Conservation (phyloP, 1,284 basidiomycete genomes). For the Macrocybe sp. region DNA sequence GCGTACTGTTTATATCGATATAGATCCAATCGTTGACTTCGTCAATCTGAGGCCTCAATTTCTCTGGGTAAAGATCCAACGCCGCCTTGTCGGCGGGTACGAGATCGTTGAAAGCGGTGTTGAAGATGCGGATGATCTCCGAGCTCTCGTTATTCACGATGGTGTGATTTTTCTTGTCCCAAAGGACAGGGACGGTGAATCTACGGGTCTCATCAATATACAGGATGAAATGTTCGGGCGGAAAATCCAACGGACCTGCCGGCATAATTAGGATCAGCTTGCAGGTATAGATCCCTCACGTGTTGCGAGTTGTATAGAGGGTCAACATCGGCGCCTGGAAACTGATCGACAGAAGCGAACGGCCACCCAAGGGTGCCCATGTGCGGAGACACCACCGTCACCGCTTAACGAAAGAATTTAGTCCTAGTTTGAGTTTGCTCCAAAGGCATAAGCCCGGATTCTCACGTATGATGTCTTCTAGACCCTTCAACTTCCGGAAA, state of each 20-base stretch:
- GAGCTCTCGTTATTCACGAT: slow-evolving; percentile 96
- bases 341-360: slow-evolving; percentile 69
- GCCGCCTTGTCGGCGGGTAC: slow-evolving; percentile 61
- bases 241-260: slow-evolving; percentile 44
- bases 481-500: slow-evolving; percentile 85
- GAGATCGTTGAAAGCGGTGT: slow-evolving; percentile 75
- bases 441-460: slow-evolving; percentile 9
- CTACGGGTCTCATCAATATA: slow-evolving; percentile 25
- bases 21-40: slow-evolving; percentile 87
- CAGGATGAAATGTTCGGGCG: neutral
- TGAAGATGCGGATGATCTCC: slow-evolving; percentile 93
- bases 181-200: slow-evolving; percentile 91
- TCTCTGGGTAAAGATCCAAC: slow-evolving; percentile 77
- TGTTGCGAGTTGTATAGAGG: slow-evolving; percentile 67
- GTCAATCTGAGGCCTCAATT: slow-evolving; percentile 77
- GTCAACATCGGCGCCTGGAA: slow-evolving; percentile 71
- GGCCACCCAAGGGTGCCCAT: slow-evolving; percentile 88
- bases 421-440: slow-evolving; percentile 4
- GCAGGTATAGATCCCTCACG: slow-evolving; percentile 84
- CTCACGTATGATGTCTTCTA: slow-evolving; percentile 81
- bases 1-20: slow-evolving; percentile 73
- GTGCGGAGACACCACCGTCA: slow-evolving; percentile 81
- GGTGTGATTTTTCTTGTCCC: slow-evolving; percentile 88
- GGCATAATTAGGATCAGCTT: slow-evolving; percentile 64
- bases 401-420: slow-evolving; percentile 39